Conservation (phyloP, 202 grass and related monocot genomes). For the Bolboschoenoplectus hybrid region DNA sequence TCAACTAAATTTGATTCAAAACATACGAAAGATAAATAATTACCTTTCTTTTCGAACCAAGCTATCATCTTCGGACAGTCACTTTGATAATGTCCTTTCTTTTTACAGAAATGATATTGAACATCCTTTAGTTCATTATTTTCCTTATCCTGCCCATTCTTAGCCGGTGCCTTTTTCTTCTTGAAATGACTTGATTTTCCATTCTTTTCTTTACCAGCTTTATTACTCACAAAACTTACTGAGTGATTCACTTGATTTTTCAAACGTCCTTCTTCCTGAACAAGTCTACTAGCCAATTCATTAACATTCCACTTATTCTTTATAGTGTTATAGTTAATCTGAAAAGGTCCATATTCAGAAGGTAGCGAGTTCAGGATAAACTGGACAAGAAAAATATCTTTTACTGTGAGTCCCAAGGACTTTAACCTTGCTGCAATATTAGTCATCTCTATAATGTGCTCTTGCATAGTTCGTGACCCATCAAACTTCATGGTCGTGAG, state of each 20-base stretch:
- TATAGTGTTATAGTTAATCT: conserved; percentile 34
- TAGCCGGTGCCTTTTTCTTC: neutral
- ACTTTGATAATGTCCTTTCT: conserved; percentile 26
- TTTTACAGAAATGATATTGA: conserved; percentile 29
- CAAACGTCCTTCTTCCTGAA: neutral
- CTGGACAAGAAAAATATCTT: conserved; percentile 25
- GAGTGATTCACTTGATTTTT: conserved; percentile 19
- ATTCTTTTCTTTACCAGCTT: conserved; percentile 6
- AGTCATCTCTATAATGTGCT: conserved; percentile 33
- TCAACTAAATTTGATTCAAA: conserved; percentile 17
- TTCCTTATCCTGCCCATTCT: neutral
- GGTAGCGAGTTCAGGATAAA: conserved; percentile 33
- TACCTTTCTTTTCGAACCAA: conserved; percentile 37
- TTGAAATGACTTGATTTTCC: too few relatives aligned
- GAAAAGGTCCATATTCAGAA: conserved; percentile 1
- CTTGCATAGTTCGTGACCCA: neutral
- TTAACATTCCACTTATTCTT: conserved; percentile 25
- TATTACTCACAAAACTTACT: neutral
- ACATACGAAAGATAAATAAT: neutral
- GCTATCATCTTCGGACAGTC: conserved; percentile 18
- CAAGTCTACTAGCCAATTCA: conserved; percentile 20
- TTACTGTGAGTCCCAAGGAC: neutral
- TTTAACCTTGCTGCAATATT: conserved; percentile 27
- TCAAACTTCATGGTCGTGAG: too few relatives aligned
- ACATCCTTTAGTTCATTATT: conserved; percentile 30